phyloP scores from a whole-genome alignment of 495 filamentous ascomycete species.

The Polyplosphaeria fusca region DNA sequence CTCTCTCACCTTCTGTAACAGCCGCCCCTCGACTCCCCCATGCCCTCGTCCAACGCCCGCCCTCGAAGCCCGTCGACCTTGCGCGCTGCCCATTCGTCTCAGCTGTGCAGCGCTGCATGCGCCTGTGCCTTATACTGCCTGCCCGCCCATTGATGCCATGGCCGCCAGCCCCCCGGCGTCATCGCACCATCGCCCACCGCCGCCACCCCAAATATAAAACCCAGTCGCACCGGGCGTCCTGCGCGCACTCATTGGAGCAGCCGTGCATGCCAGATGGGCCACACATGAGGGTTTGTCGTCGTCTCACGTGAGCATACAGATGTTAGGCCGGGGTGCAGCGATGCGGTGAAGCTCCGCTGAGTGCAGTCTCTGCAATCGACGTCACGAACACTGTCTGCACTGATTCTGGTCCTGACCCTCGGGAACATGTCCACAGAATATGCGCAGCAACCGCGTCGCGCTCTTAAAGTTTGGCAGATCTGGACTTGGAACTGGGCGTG shows the following conservation, averaged over 20 bases:
- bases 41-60: background rate
- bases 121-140: no score
- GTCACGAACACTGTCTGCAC: no score
- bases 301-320: conserved; percentile 5
- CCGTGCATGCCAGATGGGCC: background rate
- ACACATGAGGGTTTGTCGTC: background rate
- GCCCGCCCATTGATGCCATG: background rate
- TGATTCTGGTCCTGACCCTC: no score
- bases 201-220: background rate
- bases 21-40: background rate
- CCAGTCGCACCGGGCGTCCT: background rate
- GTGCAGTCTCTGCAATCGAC: no score
- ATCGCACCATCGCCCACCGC: conserved; percentile 1
- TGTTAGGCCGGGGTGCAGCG: no score
- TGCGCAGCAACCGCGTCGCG: no score
- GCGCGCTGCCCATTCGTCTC: background rate
- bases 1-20: background rate
- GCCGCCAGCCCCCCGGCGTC: conserved; percentile 2
- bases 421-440: no score
- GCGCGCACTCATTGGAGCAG: background rate
- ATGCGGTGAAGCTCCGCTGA: no score
- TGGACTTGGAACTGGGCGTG: no score
- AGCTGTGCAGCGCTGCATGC: background rate
- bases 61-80: background rate
- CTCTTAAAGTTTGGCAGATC: no score